Evolutionary conservation across 768 basidiomycete species (phyloP).

Genomic region (Lyophyllum atratum): DNA sequence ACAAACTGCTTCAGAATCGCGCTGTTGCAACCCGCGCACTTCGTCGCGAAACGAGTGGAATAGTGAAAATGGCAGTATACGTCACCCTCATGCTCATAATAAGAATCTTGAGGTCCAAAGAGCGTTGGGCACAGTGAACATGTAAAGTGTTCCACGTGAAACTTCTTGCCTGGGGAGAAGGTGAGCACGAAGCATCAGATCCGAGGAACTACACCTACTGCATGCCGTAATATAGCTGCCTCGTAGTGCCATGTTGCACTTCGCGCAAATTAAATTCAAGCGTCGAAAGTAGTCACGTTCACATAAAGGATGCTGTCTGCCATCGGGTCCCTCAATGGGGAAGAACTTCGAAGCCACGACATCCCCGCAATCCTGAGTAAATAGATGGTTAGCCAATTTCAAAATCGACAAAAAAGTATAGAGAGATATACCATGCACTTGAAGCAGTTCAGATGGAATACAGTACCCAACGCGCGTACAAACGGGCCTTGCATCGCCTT

Average conservation of each 20-base stretch:
- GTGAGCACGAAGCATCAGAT: constrained; percentile 11
- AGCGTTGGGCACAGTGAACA: constrained; percentile 95
- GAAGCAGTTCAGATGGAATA: constrained; percentile 98
- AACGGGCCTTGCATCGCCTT: constrained; percentile 93
- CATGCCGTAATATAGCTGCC: constrained; percentile 99
- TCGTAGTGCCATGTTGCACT: constrained; percentile 91
- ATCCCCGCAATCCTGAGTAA: constrained; percentile 84
- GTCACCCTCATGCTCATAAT: constrained; percentile 98
- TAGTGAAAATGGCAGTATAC: constrained; percentile 99
- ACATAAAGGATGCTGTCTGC: constrained; percentile 92
- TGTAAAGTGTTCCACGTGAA: constrained; percentile 98
- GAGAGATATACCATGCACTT: constrained; percentile 81
- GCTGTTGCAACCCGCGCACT: constrained; percentile 96
- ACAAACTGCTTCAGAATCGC: constrained; percentile 99
- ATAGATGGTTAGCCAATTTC: background rate
- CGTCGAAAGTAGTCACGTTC: constrained; percentile 98
- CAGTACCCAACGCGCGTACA: constrained; percentile 90
- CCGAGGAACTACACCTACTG: constrained; percentile 53
- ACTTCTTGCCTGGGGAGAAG: constrained; percentile 82
- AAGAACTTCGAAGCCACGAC: constrained; percentile 99
- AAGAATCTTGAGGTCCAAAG: constrained; percentile 97
- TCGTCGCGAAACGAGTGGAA: constrained; percentile 97
- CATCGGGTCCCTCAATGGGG: constrained; percentile 91
- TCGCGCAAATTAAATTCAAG: constrained; percentile 93
- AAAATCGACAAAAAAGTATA: constrained; percentile 10